Base-by-base conservation (phyloP, 495 filamentous ascomycete species). In the Penicillium fimorum region DNA sequence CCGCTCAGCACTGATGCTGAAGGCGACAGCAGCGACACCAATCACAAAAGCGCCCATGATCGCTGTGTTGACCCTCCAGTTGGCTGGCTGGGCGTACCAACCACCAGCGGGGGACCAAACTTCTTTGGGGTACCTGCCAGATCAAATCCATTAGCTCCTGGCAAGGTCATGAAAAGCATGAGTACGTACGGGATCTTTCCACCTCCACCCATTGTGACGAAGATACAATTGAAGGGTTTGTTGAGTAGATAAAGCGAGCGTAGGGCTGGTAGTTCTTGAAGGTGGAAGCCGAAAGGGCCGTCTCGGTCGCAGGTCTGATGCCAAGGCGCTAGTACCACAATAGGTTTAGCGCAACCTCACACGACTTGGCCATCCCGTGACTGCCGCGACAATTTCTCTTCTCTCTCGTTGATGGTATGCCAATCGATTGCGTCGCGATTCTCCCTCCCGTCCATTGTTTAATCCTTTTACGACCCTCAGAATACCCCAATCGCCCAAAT, bases 71-170 rank as follows among this genome's bases (percentile, higher is more conserved):
- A 76, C 70, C 73, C 87, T 95, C 95, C 95, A 98, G 81, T 98
- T 98, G 60, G 78, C 77, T 10, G 94, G 94, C 70, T 91, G 93
- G 30, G 87, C 76, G 75, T 98, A 98, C 94, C 95, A 98, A 66
- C 94, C 94, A 79, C 94, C 94, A 55, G 94, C 82, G 56, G 94
- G 94, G 67, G 94, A 97, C 94, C 94, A 98, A 79, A 98, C 89
- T 79, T 98, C 92, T 80, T 96, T 96, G 68, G 94, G 94, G 75
- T 96, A 97, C 68, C 93, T 97, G 66, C 29, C 59, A 33, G 51
- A 46, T 47, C 48, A 18, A 37, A 57, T 57, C 32, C 47, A 63
- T 73, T 46, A 73, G 73, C 44, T 57, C 51, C 35, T 42, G 54
- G 22, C 24, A 24, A 29, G 44, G 56, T 17, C 20, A 17, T 38